phyloP scores from a whole-genome alignment of 768 basidiomycete genomes.

The Lepiota venenata region DNA sequence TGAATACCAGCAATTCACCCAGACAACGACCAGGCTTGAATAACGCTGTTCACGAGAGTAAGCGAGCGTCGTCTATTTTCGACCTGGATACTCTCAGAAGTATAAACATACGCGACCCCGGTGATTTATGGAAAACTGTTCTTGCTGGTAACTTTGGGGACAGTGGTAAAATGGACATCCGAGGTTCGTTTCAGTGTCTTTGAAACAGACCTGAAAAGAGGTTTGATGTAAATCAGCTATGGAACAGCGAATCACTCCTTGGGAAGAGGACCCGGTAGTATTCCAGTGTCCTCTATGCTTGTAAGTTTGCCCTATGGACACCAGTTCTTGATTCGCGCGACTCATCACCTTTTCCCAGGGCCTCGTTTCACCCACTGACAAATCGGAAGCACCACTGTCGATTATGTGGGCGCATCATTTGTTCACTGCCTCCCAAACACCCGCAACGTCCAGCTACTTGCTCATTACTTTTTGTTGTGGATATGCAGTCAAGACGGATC shows the following conservation, averaged over 20 bases:
- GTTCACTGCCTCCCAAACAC: conserved; percentile 77
- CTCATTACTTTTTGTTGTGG: conserved; percentile 84
- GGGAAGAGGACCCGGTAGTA: conserved; percentile 81
- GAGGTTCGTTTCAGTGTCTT: conserved; percentile 45
- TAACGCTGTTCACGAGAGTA: conserved; percentile 20
- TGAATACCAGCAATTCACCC: background rate
- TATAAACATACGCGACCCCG: conserved; percentile 50
- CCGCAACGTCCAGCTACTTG: conserved; percentile 67
- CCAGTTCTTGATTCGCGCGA: background rate
- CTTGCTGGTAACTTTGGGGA: conserved; percentile 35
- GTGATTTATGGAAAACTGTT: conserved; percentile 69
- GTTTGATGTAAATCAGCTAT: conserved; percentile 40
- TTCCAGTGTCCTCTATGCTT: conserved; percentile 83
- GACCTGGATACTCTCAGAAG: conserved; percentile 65
- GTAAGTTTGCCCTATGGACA: conserved; percentile 39
- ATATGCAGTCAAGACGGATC: conserved; percentile 69
- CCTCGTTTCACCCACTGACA: conserved; percentile 83
- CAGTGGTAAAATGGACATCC: conserved; percentile 55
- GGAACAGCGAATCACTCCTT: conserved; percentile 92
- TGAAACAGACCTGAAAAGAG: conserved; percentile 1
- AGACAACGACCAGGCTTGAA: conserved; percentile 16
- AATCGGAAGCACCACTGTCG: conserved; percentile 97
- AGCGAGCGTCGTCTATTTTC: conserved; percentile 68
- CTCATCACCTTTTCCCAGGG: conserved; percentile 27
- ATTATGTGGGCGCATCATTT: conserved; percentile 88